Evolutionary conservation across 1,284 basidiomycete genomes (phyloP).

Genomic region (Cutaneotrichosporon cavernicola): DNA sequence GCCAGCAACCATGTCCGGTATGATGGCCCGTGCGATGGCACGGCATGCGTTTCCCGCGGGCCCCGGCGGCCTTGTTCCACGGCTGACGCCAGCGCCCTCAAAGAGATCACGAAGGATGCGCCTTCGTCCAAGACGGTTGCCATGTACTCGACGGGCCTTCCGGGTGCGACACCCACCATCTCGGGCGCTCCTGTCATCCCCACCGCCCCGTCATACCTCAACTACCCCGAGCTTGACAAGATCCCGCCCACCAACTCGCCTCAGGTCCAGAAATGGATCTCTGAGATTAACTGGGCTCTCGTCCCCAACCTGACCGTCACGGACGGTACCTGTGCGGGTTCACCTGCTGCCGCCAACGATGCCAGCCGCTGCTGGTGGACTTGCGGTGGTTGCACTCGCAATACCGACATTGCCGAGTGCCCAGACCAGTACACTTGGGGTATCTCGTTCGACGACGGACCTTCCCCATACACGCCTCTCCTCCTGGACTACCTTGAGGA

Average conservation of each 20-base stretch:
- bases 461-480: conserved; percentile 55
- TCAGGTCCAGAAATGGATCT: conserved; percentile 70
- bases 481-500: conserved; percentile 57
- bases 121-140: conserved; percentile 60
- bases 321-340: conserved; percentile 59
- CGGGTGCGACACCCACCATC: conserved; percentile 47
- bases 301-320: conserved; percentile 44
- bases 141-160: conserved; percentile 50
- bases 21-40: background rate
- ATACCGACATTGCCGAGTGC: conserved; percentile 71
- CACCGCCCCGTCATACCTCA: conserved; percentile 29
- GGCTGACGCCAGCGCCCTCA: conserved; percentile 49
- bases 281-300: conserved; percentile 53
- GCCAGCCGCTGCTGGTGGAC: conserved; percentile 79
- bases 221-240: conserved; percentile 69
- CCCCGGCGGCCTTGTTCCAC: background rate
- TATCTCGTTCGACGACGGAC: conserved; percentile 57
- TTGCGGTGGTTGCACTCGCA: conserved; percentile 72
- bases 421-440: conserved; percentile 62
- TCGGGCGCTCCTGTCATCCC: conserved; percentile 53
- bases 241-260: conserved; percentile 66
- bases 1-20: background rate
- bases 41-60: background rate
- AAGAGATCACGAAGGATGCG: conserved; percentile 68
- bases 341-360: conserved; percentile 62